phyloP scores from a whole-genome alignment of 1,139 yeast species.

The Yamadazyma conglobata region DNA sequence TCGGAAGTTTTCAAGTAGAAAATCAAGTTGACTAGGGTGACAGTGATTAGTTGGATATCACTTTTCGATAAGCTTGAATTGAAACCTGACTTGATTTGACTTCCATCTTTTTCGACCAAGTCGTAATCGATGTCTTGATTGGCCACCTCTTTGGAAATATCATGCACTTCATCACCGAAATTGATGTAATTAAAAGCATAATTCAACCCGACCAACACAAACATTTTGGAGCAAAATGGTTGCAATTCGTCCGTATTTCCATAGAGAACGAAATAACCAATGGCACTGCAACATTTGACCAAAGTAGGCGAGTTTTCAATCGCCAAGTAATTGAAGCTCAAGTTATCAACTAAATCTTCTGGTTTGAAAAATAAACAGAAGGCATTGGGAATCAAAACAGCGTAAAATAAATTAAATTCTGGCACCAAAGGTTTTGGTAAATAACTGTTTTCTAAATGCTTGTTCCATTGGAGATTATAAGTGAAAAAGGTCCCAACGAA shows the following conservation, averaged over 20 bases:
- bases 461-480: conserved; percentile 21
- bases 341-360: conserved; percentile 19
- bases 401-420: conserved; percentile 37
- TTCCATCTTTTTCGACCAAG: conserved; percentile 14
- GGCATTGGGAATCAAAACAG: conserved; percentile 33
- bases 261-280: conserved; percentile 31
- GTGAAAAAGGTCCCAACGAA: conserved; percentile 28
- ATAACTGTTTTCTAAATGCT: conserved; percentile 13
- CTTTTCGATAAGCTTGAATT: conserved; percentile 27
- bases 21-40: conserved; percentile 30
- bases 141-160: conserved; percentile 16
- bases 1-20: conserved; percentile 20
- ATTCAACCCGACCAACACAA: conserved; percentile 24
- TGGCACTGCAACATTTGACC: conserved; percentile 27
- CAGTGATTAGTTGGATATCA: conserved; percentile 35
- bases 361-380: conserved; percentile 16
- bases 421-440: conserved; percentile 27
- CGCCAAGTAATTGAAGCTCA: conserved; percentile 37
- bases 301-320: conserved; percentile 31
- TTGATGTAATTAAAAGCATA: conserved; percentile 28
- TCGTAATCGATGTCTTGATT: conserved; percentile 20
- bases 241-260: conserved; percentile 19
- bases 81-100: conserved; percentile 15
- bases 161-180: conserved; percentile 19
- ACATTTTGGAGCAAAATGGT: conserved; percentile 22